Conservation (phyloP, 805 yeast species). For the Candida coquimbonensis region DNA sequence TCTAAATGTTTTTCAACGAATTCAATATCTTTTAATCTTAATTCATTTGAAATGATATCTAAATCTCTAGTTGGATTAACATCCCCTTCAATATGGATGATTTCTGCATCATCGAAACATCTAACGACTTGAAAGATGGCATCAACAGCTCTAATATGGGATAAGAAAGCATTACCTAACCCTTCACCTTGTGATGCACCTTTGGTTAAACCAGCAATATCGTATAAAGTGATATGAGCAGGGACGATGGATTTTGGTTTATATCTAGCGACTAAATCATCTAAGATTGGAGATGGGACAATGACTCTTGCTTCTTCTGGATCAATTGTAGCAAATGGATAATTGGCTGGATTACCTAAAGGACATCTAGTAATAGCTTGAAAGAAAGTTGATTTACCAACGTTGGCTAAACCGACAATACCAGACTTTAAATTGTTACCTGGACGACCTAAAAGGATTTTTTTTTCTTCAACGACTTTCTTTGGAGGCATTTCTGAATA, state of each 20-base stretch:
- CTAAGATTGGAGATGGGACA: slow-evolving; percentile 88
- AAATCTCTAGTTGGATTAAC: slow-evolving; percentile 94
- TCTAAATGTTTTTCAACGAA: slow-evolving; percentile 80
- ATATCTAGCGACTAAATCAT: slow-evolving; percentile 65
- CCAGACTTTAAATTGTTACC: slow-evolving; percentile 73
- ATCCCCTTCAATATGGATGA: slow-evolving; percentile 94
- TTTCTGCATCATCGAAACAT: slow-evolving; percentile 96
- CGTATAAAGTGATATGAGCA: slow-evolving; percentile 87
- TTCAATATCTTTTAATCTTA: slow-evolving; percentile 94
- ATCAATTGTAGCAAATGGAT: slow-evolving; percentile 96
- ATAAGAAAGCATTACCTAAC: slow-evolving; percentile 93
- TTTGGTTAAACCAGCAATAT: slow-evolving; percentile 96
- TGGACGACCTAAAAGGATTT: slow-evolving; percentile 78
- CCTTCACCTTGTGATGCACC: slow-evolving; percentile 98
- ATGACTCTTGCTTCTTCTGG: slow-evolving; percentile 97
- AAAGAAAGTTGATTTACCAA: slow-evolving; percentile 95
- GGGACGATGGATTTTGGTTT: slow-evolving; percentile 84
- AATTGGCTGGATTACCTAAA: slow-evolving; percentile 94
- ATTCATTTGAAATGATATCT: slow-evolving; percentile 84
- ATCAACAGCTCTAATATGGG: slow-evolving; percentile 96
- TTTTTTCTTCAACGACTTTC: slow-evolving; percentile 65
- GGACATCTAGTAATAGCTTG: slow-evolving; percentile 93
- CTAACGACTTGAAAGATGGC: slow-evolving; percentile 97
- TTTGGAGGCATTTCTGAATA: slow-evolving; percentile 48
- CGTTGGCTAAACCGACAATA: slow-evolving; percentile 90